Evolutionary conservation across 179 eudicot species (phyloP), one percentile per base, ranked within the genome.

Genomic region (Beta macrorhiza): DNA sequence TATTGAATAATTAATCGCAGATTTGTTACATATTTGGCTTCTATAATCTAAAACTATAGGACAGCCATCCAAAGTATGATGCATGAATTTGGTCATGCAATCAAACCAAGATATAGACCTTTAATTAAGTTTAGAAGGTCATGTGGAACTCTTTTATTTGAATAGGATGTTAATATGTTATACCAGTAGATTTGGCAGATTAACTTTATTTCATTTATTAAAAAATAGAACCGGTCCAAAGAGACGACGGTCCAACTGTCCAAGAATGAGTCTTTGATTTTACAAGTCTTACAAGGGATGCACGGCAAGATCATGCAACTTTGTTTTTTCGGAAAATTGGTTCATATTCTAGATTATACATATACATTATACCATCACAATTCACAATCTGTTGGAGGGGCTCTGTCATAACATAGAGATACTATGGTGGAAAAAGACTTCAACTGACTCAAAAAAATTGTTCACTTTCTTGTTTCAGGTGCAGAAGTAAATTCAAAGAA

Each of bases 251-350:
- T 59, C 67, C 15, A 17, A 15, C 78, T 74, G 53, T 59, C 67
- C 15, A 17, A 76, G 68, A 44, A 7, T n/a, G 11, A 15, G 69
- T 44, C n/a, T 76, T 77, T 75, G 67, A 69, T 29, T 77, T 25
- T 77, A 77, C 84, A 82, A 82, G 64, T 82, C 80, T 71, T 77
- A 72, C 65, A n/a, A 59, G 65, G 20, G 42, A 73, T 63, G 62
- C 51, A 17, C 16, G 65, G 67, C 75, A 67, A 56, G 44, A 8
- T 78, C 59, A 11, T 72, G 77, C 25, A 71, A 65, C 5, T 49
- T 72, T 32, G 10, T 53, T 37, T 37, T 61, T 37, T 79, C 9
- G 17, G 37, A 63, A 20, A 14, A 4, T 29, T 32, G 49, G n/a
- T 44, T 62, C 49, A 25, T 59, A 20, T 71, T 79, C 76, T 79